These are phyloP conservation scores for Gymnopus androsaceus DNA, from an alignment of 1,284 basidiomycete genomes.

Conservation along the genomic window DNA sequence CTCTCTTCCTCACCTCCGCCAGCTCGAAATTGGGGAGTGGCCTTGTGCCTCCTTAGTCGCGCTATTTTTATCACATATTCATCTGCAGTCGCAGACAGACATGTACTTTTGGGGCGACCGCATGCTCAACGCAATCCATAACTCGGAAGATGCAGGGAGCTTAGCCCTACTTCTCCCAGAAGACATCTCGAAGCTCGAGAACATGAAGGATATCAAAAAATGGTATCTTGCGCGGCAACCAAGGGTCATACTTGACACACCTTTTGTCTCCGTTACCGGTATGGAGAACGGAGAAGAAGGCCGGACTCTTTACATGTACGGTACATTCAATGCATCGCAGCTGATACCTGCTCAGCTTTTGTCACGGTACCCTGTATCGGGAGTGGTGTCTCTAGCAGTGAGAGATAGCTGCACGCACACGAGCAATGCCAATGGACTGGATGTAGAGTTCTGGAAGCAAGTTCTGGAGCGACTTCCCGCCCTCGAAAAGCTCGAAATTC, in stretches of 20 bases:
- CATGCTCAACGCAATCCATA: background rate
- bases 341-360: slow-evolving; percentile 3
- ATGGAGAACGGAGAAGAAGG: background rate
- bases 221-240: slow-evolving; percentile 14
- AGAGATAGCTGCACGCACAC: slow-evolving; percentile 16
- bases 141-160: background rate
- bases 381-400: slow-evolving; percentile 9
- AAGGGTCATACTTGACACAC: slow-evolving; percentile 13
- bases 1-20: slow-evolving; percentile 11
- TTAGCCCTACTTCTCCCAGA: slow-evolving; percentile 12
- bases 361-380: slow-evolving; percentile 9
- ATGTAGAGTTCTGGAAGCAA: slow-evolving; percentile 6
- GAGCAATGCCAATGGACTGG: slow-evolving; percentile 2
- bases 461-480: slow-evolving; percentile 2
- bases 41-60: slow-evolving; percentile 13
- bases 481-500: slow-evolving; percentile 12
- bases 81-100: slow-evolving; percentile 7
- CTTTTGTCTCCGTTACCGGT: slow-evolving; percentile 11
- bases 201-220: slow-evolving; percentile 10
- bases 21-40: slow-evolving; percentile 18
- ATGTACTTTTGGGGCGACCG: slow-evolving; percentile 20
- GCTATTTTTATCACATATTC: slow-evolving; percentile 16
- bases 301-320: slow-evolving; percentile 14
- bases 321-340: slow-evolving; percentile 8
- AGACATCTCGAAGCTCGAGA: slow-evolving; percentile 10